Evolutionary conservation across 768 basidiomycete species (phyloP), one percentile per base, ranked within the genome.

Genomic region (Scleroderma citrinum): DNA sequence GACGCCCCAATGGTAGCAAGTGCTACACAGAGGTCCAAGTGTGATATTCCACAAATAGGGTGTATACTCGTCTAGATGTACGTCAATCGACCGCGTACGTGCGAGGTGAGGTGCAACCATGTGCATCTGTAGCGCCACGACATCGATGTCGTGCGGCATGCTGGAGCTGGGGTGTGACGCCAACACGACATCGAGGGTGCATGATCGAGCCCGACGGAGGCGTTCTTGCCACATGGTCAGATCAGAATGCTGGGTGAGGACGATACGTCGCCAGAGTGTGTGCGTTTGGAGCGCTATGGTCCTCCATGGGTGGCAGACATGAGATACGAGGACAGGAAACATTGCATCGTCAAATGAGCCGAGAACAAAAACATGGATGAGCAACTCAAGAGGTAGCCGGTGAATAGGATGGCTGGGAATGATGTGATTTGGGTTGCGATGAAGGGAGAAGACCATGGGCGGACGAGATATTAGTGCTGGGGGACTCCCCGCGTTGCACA

Each of bases 41-140:
- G 82, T 75, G 12, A 81, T 78, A 45, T 81, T 83, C 80, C 81
- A 84, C n/a, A 87, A 69, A 60, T 77, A 81, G 1, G 83, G 83
- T 3, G 76, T 70, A 47, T 81, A 79, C 14, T 74, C 69, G 32
- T 67, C 52, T 62, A 87, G 81, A 16, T 64, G 65, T 40, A 87
- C 73, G 46, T 78, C 70, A 14, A 88, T 71, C 12, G 84, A 85
- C 43, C 84, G 78, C 74, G 80, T 80, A 39, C 76, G 75, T 45
- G 68, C 68, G 44, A 83, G 68, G 56, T 77, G 69, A 4, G 65
- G 71, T 12, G 59, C 46, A 31, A 78, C 76, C 44, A 80, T 58
- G 57, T 81, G 76, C 75, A 86, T 80, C 55, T 79, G 78, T 68
- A 78, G 72, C 54, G 83, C 78, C 29, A 84, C 77, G 23, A 66